These are phyloP conservation scores for Ustilago trichophora DNA, from an alignment of 1,284 basidiomycete species.

Conservation along the genomic window DNA sequence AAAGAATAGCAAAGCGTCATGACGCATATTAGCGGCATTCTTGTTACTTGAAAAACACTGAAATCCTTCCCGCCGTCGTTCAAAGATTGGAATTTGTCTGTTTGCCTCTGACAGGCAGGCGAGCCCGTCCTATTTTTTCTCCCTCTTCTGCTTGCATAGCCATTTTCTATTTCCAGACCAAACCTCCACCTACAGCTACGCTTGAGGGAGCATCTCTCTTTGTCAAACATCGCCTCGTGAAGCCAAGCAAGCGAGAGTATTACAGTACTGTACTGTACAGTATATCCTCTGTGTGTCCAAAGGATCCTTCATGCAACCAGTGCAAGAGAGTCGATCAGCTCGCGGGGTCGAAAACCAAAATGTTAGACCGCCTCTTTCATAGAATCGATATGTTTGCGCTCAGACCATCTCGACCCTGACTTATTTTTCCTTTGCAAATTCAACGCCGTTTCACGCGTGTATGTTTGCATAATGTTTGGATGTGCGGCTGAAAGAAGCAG, in stretches of 20 bases:
- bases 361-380: constrained; percentile 1
- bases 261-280: too few relatives aligned
- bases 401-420: constrained; percentile 3
- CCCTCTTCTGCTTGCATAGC: not conserved
- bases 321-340: too few relatives aligned
- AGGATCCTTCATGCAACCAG: too few relatives aligned
- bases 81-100: constrained; percentile 2
- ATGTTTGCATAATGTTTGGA: too few relatives aligned
- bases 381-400: not conserved
- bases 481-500: too few relatives aligned
- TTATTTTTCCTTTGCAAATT: too few relatives aligned
- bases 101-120: not conserved
- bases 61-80: not conserved
- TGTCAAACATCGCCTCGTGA: too few relatives aligned
- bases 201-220: too few relatives aligned
- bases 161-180: constrained; percentile 17
- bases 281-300: too few relatives aligned
- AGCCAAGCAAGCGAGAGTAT: too few relatives aligned
- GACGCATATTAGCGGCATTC: constrained; percentile 21
- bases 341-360: too few relatives aligned
- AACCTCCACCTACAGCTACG: not conserved
- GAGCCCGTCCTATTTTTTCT: not conserved
- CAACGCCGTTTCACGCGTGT: too few relatives aligned
- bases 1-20: constrained; percentile 26
- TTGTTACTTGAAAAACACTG: constrained; percentile 4